Conservation (phyloP, 805 yeast genomes). For the Saccharomycopsis sp. region DNA sequence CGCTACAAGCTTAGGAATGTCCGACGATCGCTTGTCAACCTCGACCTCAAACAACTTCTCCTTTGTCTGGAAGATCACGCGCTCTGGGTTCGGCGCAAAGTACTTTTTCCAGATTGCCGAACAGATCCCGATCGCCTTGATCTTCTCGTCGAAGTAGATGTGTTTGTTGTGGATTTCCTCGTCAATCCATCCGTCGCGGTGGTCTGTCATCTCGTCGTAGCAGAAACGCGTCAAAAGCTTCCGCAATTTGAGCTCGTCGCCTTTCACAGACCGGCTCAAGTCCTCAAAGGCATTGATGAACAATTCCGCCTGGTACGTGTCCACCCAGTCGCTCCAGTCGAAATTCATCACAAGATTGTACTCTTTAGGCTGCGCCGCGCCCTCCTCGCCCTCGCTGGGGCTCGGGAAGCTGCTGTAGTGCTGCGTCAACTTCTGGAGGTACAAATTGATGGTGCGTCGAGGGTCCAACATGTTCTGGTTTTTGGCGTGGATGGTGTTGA, state of each 20-base stretch:
- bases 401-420: constrained; percentile 1
- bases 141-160: constrained; percentile 24
- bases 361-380: neutral
- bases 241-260: constrained; percentile 10
- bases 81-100: constrained; percentile 27
- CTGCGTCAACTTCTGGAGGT: constrained; percentile 2
- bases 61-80: constrained; percentile 26
- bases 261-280: constrained; percentile 13
- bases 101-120: constrained; percentile 26
- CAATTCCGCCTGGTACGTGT: constrained; percentile 25
- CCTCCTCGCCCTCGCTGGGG: neutral
- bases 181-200: constrained; percentile 26
- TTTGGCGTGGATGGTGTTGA: constrained; percentile 1
- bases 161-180: constrained; percentile 18
- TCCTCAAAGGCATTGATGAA: constrained; percentile 27
- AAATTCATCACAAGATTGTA: constrained; percentile 9
- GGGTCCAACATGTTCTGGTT: constrained; percentile 11
- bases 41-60: constrained; percentile 26
- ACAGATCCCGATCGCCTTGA: constrained; percentile 26
- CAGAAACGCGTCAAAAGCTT: constrained; percentile 21
- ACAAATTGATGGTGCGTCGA: constrained; percentile 10
- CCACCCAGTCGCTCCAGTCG: constrained; percentile 33
- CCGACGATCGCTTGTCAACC: constrained; percentile 23
- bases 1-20: constrained; percentile 1
- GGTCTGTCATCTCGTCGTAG: constrained; percentile 21